phyloP scores from a whole-genome alignment of 306 rosid genomes.

The Vigna trinervia region DNA sequence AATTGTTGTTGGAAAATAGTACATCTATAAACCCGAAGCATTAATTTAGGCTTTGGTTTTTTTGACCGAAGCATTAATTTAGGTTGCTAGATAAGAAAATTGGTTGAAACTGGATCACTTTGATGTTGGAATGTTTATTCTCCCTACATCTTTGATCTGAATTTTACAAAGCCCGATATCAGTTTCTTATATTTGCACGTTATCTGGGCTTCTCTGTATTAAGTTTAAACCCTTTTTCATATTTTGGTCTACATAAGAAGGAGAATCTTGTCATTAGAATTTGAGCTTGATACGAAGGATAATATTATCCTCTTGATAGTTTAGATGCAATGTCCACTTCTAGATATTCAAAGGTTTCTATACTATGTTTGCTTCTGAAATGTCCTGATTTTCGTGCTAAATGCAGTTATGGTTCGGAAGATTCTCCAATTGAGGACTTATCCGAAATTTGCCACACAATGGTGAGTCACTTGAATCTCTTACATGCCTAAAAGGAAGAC shows the following conservation, averaged over 20 bases:
- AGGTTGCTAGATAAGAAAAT: conserved; percentile 31
- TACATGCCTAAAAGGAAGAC: conserved; percentile 21
- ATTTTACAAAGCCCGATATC: conserved; percentile 19
- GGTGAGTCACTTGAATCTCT: conserved; percentile 61
- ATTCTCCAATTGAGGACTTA: conserved; percentile 80
- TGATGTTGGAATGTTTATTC: conserved; percentile 20
- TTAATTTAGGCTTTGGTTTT: not conserved
- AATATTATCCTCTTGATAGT: conserved; percentile 20
- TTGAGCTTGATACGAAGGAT: conserved; percentile 30
- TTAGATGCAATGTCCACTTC: conserved; percentile 33
- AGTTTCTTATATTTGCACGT: not conserved
- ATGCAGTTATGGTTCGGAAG: conserved; percentile 86
- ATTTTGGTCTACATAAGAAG: conserved; percentile 36
- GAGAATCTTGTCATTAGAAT: conserved; percentile 16
- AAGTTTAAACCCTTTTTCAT: not conserved
- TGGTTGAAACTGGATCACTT: conserved; percentile 39
- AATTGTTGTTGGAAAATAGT: conserved; percentile 27
- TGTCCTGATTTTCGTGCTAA: conserved; percentile 26
- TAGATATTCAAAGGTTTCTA: conserved; percentile 17
- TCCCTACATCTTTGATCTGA: conserved; percentile 13
- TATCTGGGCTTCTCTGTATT: conserved; percentile 23
- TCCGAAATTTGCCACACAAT: conserved; percentile 80
- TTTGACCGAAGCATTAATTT: not conserved
- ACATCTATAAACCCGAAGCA: not conserved
- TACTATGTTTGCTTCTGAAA: conserved; percentile 43